These are phyloP conservation scores for Cymbopogon flexuosus DNA, from an alignment of 202 grass and related monocot genomes.

Conservation along the genomic window DNA sequence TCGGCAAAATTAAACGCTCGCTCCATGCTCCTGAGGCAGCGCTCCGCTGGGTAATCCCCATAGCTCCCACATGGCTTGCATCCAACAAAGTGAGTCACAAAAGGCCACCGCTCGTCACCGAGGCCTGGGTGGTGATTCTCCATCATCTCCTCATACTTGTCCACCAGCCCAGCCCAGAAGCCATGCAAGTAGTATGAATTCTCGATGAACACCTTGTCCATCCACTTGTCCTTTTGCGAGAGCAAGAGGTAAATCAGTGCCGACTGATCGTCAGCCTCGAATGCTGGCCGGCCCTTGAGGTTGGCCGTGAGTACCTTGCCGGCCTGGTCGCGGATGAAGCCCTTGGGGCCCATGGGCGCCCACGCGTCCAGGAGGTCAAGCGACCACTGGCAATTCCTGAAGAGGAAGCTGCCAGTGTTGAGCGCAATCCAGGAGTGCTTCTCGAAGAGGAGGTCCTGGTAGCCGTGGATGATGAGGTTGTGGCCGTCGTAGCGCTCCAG, in stretches of 20 bases:
- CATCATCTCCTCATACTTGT: constrained; percentile 97
- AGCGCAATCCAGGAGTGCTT: constrained; percentile 85
- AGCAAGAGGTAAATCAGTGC: constrained; percentile 82
- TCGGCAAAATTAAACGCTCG: constrained; percentile 92
- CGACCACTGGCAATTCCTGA: constrained; percentile 93
- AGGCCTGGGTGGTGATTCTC: constrained; percentile 79
- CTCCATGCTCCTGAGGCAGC: constrained; percentile 90
- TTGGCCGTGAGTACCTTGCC: constrained; percentile 74
- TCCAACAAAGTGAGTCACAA: constrained; percentile 89
- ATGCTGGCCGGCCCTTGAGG: constrained; percentile 72
- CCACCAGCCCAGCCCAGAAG: constrained; percentile 81
- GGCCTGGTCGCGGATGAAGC: constrained; percentile 48
- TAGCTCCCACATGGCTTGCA: constrained; percentile 96
- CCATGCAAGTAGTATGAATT: constrained; percentile 91
- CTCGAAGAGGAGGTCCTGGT: constrained; percentile 81
- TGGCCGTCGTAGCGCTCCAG: constrained; percentile 52
- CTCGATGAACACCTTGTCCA: constrained; percentile 73
- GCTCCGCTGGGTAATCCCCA: constrained; percentile 79
- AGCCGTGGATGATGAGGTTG: constrained; percentile 91
- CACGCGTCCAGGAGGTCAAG: constrained; percentile 77
- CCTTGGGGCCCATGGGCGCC: constrained; percentile 92
- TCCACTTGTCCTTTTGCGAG: constrained; percentile 70
- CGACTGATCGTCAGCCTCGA: constrained; percentile 92
- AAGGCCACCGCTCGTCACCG: constrained; percentile 91
- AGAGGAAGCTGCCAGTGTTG: constrained; percentile 90